Conservation (phyloP, 345 rosid species). For the Hibiscus mutabilis region DNA sequence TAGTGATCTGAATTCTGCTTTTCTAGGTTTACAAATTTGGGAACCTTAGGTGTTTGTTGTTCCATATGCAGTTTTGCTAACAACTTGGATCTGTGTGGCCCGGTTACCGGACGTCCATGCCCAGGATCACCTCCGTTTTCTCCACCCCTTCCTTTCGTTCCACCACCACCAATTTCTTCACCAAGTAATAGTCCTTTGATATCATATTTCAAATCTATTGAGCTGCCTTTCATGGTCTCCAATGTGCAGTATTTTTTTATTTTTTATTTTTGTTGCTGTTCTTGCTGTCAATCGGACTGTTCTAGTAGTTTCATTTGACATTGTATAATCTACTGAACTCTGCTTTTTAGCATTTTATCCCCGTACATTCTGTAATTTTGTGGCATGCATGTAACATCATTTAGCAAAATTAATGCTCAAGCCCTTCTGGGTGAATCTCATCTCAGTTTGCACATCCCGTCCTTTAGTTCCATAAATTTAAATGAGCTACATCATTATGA, state of each 20-base stretch:
- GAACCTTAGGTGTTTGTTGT: constrained; percentile 14
- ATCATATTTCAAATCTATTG: background rate
- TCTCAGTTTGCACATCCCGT: background rate
- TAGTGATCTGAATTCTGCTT: constrained; percentile 3
- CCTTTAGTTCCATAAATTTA: background rate
- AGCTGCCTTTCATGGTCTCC: background rate
- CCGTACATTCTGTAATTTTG: background rate
- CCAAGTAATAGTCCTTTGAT: constrained; percentile 43
- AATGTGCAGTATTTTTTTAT: background rate
- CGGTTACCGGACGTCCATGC: constrained; percentile 88
- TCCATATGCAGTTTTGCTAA: constrained; percentile 79
- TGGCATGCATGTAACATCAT: background rate
- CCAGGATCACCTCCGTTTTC: constrained; percentile 99
- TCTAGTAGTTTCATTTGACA: background rate
- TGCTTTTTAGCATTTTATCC: background rate
- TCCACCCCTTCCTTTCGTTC: constrained; percentile 98
- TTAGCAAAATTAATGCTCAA: background rate
- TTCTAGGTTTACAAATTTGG: background rate
- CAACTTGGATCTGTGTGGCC: constrained; percentile 89
- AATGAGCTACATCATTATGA: background rate
- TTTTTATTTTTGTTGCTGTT: background rate
- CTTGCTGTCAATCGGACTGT: background rate
- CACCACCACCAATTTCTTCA: constrained; percentile 57
- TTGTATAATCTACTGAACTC: background rate
- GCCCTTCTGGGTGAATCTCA: background rate